Evolutionary conservation across 2,329 filamentous ascomycete genomes (phyloP), one percentile per base, ranked within the genome.

Genomic region (Xylariaceae sp.): DNA sequence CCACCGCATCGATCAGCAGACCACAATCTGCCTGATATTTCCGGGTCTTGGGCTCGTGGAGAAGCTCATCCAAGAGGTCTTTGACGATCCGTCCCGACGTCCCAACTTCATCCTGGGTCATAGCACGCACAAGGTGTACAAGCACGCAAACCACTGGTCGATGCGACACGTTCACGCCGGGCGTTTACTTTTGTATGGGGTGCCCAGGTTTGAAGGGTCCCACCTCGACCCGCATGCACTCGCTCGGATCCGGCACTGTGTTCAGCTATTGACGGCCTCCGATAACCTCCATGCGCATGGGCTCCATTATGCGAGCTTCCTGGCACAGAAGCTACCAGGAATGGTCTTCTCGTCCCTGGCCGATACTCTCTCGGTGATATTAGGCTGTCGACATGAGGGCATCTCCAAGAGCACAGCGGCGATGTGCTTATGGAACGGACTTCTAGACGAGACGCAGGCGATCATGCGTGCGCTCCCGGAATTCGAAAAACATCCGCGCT

Each of bases 11-110:
- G 68, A 73, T 27, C 64, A 71, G 3, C 63, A 76, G 18, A 86
- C 82, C 1, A 83, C 85, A 0, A 71, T 94, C 6, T 77, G 83
- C 38, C 72, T 94, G 35, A 57, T 93, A 36, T 82, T 87, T 36
- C 84, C 90, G 42, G 87, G 89, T 1, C 75, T 96, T 58, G 90
- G 92, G 1, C 65, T 87, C 2, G 67, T 87, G n/a, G 88, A 96
- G 31, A 72, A 79, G 31, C 69, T 95, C 25, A 87, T 86, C 47
- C 59, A 70, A 21, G 58, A 70, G 9, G 57, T 93, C 18, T 95
- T 94, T 46, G 70, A 75, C 0, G 72, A 89, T 40, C 67, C 73
- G 1, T 55, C 60, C 1, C 65, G 62, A 1, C 72, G 83, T 17
- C 92, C 92, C 2, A 76, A 75, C 35, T 94, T 93, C 47, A 68